Evolutionary conservation across 352 stramenopile genomes (phyloP), one percentile per base, ranked within the genome.

Genomic region (Detonula confervacea): DNA sequence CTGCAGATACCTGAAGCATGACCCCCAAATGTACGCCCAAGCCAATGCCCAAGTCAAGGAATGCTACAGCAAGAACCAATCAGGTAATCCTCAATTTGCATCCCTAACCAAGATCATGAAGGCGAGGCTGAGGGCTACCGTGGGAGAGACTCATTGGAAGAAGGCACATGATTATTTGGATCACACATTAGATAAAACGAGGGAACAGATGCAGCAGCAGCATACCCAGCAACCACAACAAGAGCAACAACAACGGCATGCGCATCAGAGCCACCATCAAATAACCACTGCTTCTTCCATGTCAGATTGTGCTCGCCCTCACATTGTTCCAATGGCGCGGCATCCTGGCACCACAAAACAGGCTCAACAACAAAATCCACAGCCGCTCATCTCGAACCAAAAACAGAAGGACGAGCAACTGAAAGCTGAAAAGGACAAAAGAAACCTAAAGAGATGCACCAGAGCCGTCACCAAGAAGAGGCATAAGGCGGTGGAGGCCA

Each of bases 21-120:
- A 94, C 77, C 35, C 69, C 11, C 59, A 49, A 6, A 74, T 91
- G 70, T 85, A 94, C 63, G 3, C 54, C 37, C 42, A 79, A 27
- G 89, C 87, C 33, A 92, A 90, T 56, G 27, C 39, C 2, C 81
- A 89, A 68, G 91, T 94, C 55, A 87, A 86, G 49, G 87, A 92
- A 56, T 94, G 89, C 75, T 88, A 89, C 27, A 81, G 89, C 55
- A 86, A 84, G 20, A 94, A 92, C 55, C 93, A 92, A 77, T 33
- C 51, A 2, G 67, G 86, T 9, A 79, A 90, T 64, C 79, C 70
- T 2, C 74, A 73, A 18, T 94, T 89, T 49, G 60, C 83, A 80
- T 87, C 64, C 60, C 77, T 94, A 0, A 93, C 84, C 24, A 42
- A 59, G 1, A 84, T 69, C 47, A 93, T 94, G 86, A 85, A 86